Evolutionary conservation across 768 basidiomycete species (phyloP), one percentile per base, ranked within the genome.

Genomic region (Amyloporia xantha): DNA sequence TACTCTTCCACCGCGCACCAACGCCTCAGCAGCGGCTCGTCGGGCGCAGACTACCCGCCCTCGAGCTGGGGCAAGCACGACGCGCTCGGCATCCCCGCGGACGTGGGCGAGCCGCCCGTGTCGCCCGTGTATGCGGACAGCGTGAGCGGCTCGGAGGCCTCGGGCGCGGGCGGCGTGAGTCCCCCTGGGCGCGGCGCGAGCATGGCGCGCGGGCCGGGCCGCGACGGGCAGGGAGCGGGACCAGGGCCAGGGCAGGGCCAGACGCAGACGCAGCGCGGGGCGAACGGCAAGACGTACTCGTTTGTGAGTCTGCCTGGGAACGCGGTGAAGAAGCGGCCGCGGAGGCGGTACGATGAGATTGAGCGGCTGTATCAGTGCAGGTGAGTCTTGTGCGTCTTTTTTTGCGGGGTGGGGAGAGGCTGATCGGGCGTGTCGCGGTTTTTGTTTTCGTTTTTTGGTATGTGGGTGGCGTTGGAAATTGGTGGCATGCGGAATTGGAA

Each of bases 301-400:
- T 91, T 91, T 54, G 86, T 91, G 36, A 76, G 86, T 11, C 69
- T 91, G 9, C 86, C 88, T 9, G 88, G 88, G 19, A 89, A 89
- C 58, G 73, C 82, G 13, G 78, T 91, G 50, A 86, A 81, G 65
- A 91, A 91, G 67, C 81, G 88, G 41, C 88, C 88, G n/a, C 75
- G 88, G 10, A 74, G 88, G 56, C 76, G 88, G 38, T 90, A 89
- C 66, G 94, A 97, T 65, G 94, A 97, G 76, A 96, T 97, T 56
- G 93, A 96, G 68, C 81, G 94, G 23, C 68, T 95, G 45, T 97
- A 97, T 63, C 78, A 79, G 48, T 97, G 94, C 72, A 84, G 84
- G 43, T 90, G 82, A 52, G 62, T 50, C n/a, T n/a, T n/a, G 15
- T 59, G 50, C 49, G 54, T 28, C 19, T 25, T 20, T 47, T 43